Base-by-base conservation (phyloP, 2,329 filamentous ascomycete species). In the Penicillium sclerotiorum region DNA sequence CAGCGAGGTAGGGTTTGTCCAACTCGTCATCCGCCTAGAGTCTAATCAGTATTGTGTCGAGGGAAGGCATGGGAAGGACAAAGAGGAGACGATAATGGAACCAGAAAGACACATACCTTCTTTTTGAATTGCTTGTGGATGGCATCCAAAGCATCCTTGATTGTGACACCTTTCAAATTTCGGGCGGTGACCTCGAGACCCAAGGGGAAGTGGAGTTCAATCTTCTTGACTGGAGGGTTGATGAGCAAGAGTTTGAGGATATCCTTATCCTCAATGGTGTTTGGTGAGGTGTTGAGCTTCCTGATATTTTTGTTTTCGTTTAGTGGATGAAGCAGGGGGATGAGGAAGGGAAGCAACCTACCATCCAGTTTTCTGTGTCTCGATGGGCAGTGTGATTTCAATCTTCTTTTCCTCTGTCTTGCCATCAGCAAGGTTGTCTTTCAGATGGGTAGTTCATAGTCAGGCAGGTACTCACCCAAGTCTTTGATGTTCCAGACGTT, bases 81-180 rank as follows among this genome's bases (percentile, higher is more conserved):
- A 23, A 18, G 11, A 22, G 11, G 15, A n/a, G n/a, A n/a, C n/a
- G n/a, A n/a, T n/a, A n/a, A n/a, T n/a, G n/a, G n/a, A n/a, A n/a
- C n/a, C n/a, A n/a, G n/a, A n/a, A n/a, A n/a, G n/a, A n/a, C n/a
- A 38, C 43, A 4, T 8, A 92, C 93, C 83, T 92, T 88, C 85
- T 96, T 96, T 83, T 95, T 95, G 81, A 90, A 95, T 63, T 89
- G 84, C 80, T 96, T 96, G 81, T 96, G 81, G 75, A 97, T 96
- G 65, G 90, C 93, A 72, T 96, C 92, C 72, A 96, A 71, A 50
- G 91, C 91, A 74, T 97, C 93, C 80, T 96, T 96, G 80, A 97
- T 93, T 49, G 93, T 97, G 61, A 97, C 91, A 49, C 93, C 93
- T 74, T 92, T 93, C 64, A 92, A 78, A 76, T 96, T 97, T 67